Conservation (phyloP, 306 rosid genomes). For the Citrullus colocynthis region DNA sequence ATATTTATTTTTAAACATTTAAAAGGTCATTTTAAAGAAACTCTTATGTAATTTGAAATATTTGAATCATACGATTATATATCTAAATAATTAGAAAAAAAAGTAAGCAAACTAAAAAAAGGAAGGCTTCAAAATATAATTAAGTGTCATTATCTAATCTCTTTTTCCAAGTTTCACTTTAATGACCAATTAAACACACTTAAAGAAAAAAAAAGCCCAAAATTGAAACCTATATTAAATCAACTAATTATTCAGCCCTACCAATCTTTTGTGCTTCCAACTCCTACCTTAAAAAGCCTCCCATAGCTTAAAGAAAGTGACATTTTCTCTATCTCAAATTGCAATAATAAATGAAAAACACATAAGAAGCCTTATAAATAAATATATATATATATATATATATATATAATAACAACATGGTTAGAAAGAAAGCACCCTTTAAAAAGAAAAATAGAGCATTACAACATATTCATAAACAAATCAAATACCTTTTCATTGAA, state of each 20-base stretch:
- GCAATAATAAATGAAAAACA: too few relatives aligned
- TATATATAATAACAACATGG: neutral
- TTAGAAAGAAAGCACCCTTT: neutral
- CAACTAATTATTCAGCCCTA: neutral
- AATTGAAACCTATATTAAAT: neutral
- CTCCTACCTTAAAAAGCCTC: neutral
- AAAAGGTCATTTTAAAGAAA: too few relatives aligned
- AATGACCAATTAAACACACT: neutral
- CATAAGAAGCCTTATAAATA: too few relatives aligned
- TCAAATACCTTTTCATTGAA: too few relatives aligned
- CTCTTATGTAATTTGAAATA: too few relatives aligned
- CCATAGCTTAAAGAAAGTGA: neutral
- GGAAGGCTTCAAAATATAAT: neutral
- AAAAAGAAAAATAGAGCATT: too few relatives aligned
- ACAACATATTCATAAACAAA: too few relatives aligned
- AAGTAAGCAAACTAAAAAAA: neutral
- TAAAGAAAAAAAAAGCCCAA: neutral
- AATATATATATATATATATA: too few relatives aligned
- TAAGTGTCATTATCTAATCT: neutral
- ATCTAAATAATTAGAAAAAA: too few relatives aligned
- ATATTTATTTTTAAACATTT: too few relatives aligned
- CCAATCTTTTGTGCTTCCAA: neutral
- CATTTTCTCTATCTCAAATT: neutral
- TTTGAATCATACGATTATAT: too few relatives aligned
- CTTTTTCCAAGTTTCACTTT: neutral